A percentile compares a stretch with the other conserved stretches of the same genome.
These are phyloP conservation scores for Penicillium sp. DNA, from an alignment of 2,329 filamentous ascomycete genomes.

Conservation along the genomic window DNA sequence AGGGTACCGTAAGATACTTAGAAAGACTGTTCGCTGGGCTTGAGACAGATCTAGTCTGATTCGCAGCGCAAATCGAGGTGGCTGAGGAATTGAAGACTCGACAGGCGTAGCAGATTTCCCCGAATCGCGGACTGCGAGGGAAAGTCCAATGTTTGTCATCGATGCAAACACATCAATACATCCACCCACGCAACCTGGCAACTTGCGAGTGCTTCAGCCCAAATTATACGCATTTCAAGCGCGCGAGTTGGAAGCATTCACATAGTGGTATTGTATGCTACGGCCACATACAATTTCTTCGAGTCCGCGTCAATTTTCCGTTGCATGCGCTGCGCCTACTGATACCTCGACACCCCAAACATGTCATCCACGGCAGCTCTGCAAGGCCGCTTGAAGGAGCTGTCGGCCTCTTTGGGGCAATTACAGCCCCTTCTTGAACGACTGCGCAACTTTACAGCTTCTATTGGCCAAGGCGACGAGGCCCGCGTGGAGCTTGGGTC, in stretches of 20 bases:
- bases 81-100: slow-evolving; percentile 1
- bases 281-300: neutral
- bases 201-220: slow-evolving; percentile 17
- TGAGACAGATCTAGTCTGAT: neutral
- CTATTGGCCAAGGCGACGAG: slow-evolving; percentile 62
- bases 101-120: slow-evolving; percentile 1
- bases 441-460: slow-evolving; percentile 60
- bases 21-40: no score
- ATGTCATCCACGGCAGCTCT: slow-evolving; percentile 45
- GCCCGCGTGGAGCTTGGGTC: slow-evolving; percentile 69
- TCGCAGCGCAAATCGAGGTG: neutral
- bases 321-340: neutral
- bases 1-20: neutral
- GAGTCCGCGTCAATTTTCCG: neutral
- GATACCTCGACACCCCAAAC: slow-evolving; percentile 3
- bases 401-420: slow-evolving; percentile 54
- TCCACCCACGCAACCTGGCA: slow-evolving; percentile 27
- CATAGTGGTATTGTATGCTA: neutral
- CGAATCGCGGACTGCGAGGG: slow-evolving; percentile 6
- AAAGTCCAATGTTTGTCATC: slow-evolving; percentile 26
- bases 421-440: slow-evolving; percentile 56
- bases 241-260: neutral
- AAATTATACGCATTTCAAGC: neutral
- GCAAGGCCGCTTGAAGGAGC: slow-evolving; percentile 49
- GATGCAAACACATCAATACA: slow-evolving; percentile 30